These are phyloP conservation scores for Eragrostis nindensis DNA, from an alignment of 176 grass and related monocot genomes.

Conservation along the genomic window DNA sequence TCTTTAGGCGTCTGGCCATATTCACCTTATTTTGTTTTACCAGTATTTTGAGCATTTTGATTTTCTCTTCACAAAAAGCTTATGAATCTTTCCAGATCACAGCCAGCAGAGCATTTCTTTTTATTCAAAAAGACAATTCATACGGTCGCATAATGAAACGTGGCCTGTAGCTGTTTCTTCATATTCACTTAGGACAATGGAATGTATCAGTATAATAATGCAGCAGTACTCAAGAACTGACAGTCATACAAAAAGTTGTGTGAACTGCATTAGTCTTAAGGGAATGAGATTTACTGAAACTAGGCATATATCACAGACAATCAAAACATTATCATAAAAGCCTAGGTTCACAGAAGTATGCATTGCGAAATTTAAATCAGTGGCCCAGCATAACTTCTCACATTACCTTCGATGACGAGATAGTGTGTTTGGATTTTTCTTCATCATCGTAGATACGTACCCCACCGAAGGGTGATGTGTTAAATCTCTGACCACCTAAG, in stretches of 20 bases:
- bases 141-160: background rate
- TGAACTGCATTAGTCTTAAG: background rate
- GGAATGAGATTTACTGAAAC: background rate
- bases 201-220: constrained; percentile 30
- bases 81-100: background rate
- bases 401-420: constrained; percentile 66
- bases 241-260: background rate
- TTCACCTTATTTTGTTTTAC: background rate
- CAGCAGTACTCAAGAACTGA: background rate
- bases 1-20: background rate
- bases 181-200: constrained; percentile 21
- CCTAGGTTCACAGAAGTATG: background rate
- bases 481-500: constrained; percentile 53
- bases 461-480: constrained; percentile 40
- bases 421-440: constrained; percentile 45
- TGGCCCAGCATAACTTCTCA: constrained; percentile 1
- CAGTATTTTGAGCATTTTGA: background rate
- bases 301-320: constrained; percentile 20
- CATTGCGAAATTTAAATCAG: constrained; percentile 1
- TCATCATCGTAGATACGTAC: constrained; percentile 45
- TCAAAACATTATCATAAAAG: constrained; percentile 19
- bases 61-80: constrained; percentile 4
- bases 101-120: background rate
- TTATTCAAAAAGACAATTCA: constrained; percentile 19
- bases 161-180: background rate